These are phyloP conservation scores for Corchorus olitorius DNA, from an alignment of 345 rosid genomes.

Conservation along the genomic window DNA sequence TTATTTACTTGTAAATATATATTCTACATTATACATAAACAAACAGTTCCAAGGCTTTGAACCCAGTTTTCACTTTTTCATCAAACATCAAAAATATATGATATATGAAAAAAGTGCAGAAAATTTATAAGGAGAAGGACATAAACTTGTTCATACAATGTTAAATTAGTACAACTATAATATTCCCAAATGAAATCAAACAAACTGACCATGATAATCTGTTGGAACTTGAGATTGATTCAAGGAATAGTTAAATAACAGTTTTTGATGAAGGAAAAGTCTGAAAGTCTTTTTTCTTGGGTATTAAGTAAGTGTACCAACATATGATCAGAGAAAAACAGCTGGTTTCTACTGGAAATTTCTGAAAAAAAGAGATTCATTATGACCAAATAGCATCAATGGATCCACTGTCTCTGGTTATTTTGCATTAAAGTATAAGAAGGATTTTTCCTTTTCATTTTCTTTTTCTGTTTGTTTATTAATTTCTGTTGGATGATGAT, in stretches of 20 bases:
- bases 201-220: background rate
- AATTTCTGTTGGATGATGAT: background rate
- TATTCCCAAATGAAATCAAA: background rate
- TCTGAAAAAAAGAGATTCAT: background rate
- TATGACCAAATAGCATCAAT: background rate
- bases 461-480: background rate
- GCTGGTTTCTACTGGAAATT: conserved; percentile 2
- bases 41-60: no score
- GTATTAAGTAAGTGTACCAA: background rate
- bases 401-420: background rate
- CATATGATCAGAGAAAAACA: background rate
- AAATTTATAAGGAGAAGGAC: background rate
- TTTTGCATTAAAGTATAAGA: background rate
- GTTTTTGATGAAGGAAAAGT: background rate
- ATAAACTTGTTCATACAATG: background rate
- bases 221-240: no score
- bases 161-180: background rate
- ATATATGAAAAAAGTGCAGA: no score
- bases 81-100: no score
- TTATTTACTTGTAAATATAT: no score
- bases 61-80: no score
- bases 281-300: background rate
- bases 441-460: background rate
- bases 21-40: no score
- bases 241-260: no score